Base-by-base conservation (phyloP, 1,284 basidiomycete species). In the Sporisorium reilianum region DNA sequence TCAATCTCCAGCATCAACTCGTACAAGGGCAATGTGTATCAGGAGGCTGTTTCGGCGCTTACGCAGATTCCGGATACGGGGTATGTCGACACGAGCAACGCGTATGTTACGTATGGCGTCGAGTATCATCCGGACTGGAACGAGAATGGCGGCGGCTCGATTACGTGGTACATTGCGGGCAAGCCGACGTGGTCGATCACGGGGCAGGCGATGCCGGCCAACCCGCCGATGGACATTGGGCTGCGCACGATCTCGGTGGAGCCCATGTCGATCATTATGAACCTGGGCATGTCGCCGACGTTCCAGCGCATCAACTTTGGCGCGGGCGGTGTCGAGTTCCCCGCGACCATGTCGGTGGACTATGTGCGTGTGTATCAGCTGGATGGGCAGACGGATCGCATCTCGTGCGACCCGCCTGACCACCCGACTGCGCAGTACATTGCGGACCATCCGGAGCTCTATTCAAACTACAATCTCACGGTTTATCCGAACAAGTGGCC, bases 71-170 rank as follows among this genome's bases (percentile, higher is more conserved):
- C 81, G 8, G 75, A 80, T 22, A 48, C 63, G 3, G 77, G 78
- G 6, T 85, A 77, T 40, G 63, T 77, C 3, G 72, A 66, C 18
- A 64, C 65, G 10, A 56, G 52, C 22, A 34, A 60, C 18, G 51
- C 63, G 42, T 80, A 70, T 25, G 50, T 77, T 14, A 77, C 64
- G 2, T 80, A 80, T 30, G 85, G 82, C 41, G 70, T 85, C 26
- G 84, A 85, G 57, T 85, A 82, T 56, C 64, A 68, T 8, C 85
- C 85, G 2, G 82, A 83, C 52, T 82, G 65, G 68, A 63, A 82
- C 20, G 66, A 70, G 32, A 56, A 68, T 12, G 83, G 80, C 14
- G 59, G 65, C 6, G 84, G 84, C 5, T 76, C 72, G 9, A 64
- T 81, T 26, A 79, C 75, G 1, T 84, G 79, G 72, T 83, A 79